Base-by-base conservation (phyloP, 257 asterid species). In the Handroanthus guayacan region DNA sequence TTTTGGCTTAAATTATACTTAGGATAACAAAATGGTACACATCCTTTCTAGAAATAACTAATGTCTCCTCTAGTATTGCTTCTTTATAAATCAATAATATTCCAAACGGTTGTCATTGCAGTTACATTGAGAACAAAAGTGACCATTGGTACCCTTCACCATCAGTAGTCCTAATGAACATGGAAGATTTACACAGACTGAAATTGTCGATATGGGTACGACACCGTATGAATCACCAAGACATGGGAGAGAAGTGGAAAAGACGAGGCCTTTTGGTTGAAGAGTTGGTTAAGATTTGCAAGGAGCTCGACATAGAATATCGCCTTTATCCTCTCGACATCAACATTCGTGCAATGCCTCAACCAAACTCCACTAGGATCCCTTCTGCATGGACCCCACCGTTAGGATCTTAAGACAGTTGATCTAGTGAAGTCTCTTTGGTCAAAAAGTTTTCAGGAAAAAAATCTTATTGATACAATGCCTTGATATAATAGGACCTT, bases 241-340 rank as follows among this genome's bases (percentile, higher is more conserved):
- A 54, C 61, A 54, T 54, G 9, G 34, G 31, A n/a, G 61, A 54
- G 31, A 54, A 16, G 61, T 86, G 85, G 81, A 17, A 31, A 82
- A 88, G 71, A 72, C 17, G 94, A 72, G 87, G 84, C 41, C 76
- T 70, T 58, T 68, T 89, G 75, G 44, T 84, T 5, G 94, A 89
- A 62, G 91, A 89, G 75, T 74, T 89, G 86, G 71, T 82, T 12
- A 82, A 84, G 16, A 65, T 80, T 18, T 85, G 82, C 76, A 89
- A 78, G 45, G 91, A 89, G 44, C 64, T 82, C 0, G 90, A 87
- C 44, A 85, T 87, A 38, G 86, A 89, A 67, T 87, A 85, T 51
- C 85, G 90, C 3, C 11, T 87, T 43, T 75, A 82, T 74, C 94
- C 94, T 12, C 10, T 84, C 5, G 84, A 87, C 44, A 74, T 89